Evolutionary conservation across 2,329 filamentous ascomycete species (phyloP).

Genomic region (Cladobotryum protrusum): DNA sequence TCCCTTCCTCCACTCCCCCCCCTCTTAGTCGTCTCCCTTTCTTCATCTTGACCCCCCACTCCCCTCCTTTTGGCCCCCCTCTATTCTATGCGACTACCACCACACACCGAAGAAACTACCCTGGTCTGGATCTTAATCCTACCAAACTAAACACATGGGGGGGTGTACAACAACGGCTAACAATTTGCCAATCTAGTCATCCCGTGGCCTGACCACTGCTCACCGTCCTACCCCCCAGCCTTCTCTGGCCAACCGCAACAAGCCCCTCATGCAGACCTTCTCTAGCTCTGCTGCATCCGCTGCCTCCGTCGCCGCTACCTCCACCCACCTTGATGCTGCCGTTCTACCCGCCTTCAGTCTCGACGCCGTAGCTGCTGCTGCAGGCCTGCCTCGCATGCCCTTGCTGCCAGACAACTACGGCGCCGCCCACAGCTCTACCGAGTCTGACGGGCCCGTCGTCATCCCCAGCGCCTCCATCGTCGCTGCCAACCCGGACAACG

Average conservation of each 20-base stretch:
- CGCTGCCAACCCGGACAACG: conserved; percentile 49
- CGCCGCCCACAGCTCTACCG: conserved; percentile 38
- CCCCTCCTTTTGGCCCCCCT: too few relatives aligned
- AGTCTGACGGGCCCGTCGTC: conserved; percentile 34
- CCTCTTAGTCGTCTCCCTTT: neutral
- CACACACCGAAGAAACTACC: neutral
- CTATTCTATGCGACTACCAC: conserved; percentile 2
- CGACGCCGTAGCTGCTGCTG: conserved; percentile 24
- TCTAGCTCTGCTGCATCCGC: conserved; percentile 40
- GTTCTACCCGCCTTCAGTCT: conserved; percentile 44
- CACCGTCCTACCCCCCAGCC: conserved; percentile 43
- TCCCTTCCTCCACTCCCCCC: neutral
- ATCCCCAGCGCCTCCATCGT: conserved; percentile 47
- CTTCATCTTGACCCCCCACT: neutral
- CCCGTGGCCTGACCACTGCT: conserved; percentile 39
- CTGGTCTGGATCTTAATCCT: conserved; percentile 9
- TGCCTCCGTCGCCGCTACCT: conserved; percentile 38
- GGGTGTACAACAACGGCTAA: neutral
- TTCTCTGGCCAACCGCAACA: conserved; percentile 37
- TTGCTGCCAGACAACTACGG: conserved; percentile 54
- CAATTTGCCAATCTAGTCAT: conserved; percentile 16
- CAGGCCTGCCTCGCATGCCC: conserved; percentile 46
- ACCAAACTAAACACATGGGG: neutral
- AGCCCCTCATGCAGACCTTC: conserved; percentile 61
- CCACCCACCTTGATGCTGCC: conserved; percentile 44